Percentiles rank a stretch among this genome's conserved stretches.
Evolutionary conservation across 2,329 filamentous ascomycete genomes (phyloP).

Genomic region (Pseudonectria foliicola): DNA sequence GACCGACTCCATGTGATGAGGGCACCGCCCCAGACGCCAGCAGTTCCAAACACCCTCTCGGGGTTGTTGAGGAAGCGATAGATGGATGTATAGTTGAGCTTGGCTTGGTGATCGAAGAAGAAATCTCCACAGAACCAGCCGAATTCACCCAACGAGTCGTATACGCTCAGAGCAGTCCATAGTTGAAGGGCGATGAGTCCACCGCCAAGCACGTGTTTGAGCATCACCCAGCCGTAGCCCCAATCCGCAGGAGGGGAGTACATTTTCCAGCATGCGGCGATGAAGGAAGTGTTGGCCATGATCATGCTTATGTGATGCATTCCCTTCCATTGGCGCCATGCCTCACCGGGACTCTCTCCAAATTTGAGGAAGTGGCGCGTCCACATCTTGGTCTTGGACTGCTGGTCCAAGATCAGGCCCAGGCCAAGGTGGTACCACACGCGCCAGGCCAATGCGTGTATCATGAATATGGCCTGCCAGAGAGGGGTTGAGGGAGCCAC

Average conservation of each 20-base stretch:
- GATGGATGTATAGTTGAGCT: slow-evolving; percentile 92
- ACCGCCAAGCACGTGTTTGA: slow-evolving; percentile 80
- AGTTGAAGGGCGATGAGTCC: slow-evolving; percentile 78
- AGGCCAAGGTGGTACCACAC: slow-evolving; percentile 89
- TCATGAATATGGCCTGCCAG: slow-evolving; percentile 72
- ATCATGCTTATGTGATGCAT: slow-evolving; percentile 89
- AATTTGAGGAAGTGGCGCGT: slow-evolving; percentile 97
- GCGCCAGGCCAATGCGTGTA: slow-evolving; percentile 76
- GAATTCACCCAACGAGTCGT: slow-evolving; percentile 93
- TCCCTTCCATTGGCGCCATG: slow-evolving; percentile 97
- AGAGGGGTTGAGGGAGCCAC: slow-evolving; percentile 69
- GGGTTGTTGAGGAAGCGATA: slow-evolving; percentile 98
- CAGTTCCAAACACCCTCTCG: slow-evolving; percentile 85
- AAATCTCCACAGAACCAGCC: slow-evolving; percentile 99
- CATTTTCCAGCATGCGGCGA: slow-evolving; percentile 93
- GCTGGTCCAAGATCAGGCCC: slow-evolving; percentile 73
- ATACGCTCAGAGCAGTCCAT: slow-evolving; percentile 90
- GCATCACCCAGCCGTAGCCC: slow-evolving; percentile 74
- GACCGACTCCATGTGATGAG: slow-evolving; percentile 85
- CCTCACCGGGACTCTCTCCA: slow-evolving; percentile 82
- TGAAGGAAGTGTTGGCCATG: slow-evolving; percentile 82
- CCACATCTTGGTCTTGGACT: slow-evolving; percentile 90
- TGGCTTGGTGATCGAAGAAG: slow-evolving; percentile 85
- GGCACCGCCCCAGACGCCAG: slow-evolving; percentile 91
- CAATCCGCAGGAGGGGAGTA: slow-evolving; percentile 82